Evolutionary conservation across 768 basidiomycete species (phyloP).

Genomic region (Lactarius deliciosus): DNA sequence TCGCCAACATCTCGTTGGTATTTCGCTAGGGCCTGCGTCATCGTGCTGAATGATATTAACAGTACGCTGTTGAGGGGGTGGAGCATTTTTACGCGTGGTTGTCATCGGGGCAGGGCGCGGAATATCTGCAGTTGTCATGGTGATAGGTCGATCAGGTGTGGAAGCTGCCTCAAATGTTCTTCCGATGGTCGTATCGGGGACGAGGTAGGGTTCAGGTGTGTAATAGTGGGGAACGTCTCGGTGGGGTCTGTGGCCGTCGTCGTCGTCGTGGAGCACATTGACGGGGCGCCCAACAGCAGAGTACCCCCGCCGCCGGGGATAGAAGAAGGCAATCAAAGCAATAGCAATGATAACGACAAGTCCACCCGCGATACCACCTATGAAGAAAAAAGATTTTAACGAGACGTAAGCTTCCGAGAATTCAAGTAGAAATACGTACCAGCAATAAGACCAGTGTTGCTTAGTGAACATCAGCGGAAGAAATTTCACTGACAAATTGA

Average conservation of each 20-base stretch:
- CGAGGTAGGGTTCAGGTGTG: constrained; percentile 72
- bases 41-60: constrained; percentile 85
- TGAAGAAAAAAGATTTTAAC: constrained; percentile 39
- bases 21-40: constrained; percentile 65
- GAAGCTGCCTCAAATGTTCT: constrained; percentile 41
- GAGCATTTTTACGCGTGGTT: constrained; percentile 47
- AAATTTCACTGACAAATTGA: background rate
- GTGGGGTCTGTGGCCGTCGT: constrained; percentile 48
- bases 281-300: constrained; percentile 48
- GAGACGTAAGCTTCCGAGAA: background rate
- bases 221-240: constrained; percentile 68
- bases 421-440: constrained; percentile 11
- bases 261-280: constrained; percentile 59
- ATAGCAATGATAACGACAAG: constrained; percentile 47
- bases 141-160: constrained; percentile 29
- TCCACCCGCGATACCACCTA: constrained; percentile 58
- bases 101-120: constrained; percentile 30
- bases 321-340: constrained; percentile 46
- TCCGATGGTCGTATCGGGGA: constrained; percentile 56
- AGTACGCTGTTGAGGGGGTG: constrained; percentile 54
- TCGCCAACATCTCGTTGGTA: constrained; percentile 38
- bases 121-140: constrained; percentile 15
- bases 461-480: constrained; percentile 7
- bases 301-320: constrained; percentile 48
- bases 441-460: constrained; percentile 21